phyloP scores from a whole-genome alignment of 2,329 filamentous ascomycete species.

The Aspergillus tamarii region DNA sequence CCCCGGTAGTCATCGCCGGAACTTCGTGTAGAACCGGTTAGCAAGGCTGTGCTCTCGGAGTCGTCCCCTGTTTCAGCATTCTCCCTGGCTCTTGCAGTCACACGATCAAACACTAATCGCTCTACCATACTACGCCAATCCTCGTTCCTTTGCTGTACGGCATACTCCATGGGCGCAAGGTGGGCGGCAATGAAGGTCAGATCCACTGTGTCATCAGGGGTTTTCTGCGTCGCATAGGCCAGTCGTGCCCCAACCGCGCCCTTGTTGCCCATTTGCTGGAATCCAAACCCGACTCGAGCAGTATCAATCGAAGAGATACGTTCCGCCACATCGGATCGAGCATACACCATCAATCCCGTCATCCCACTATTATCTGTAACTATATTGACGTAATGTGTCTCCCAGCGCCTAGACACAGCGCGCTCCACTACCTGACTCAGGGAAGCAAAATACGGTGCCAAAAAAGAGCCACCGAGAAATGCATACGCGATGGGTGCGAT shows the following conservation, averaged over 20 bases:
- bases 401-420: slow-evolving; percentile 58
- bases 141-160: slow-evolving; percentile 72
- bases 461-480: slow-evolving; percentile 81
- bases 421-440: slow-evolving; percentile 73
- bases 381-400: slow-evolving; percentile 68
- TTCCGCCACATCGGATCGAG: slow-evolving; percentile 60
- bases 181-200: slow-evolving; percentile 89
- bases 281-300: slow-evolving; percentile 82
- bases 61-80: slow-evolving; percentile 40
- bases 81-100: slow-evolving; percentile 16
- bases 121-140: slow-evolving; percentile 88
- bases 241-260: slow-evolving; percentile 82
- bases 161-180: slow-evolving; percentile 84
- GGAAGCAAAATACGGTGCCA: slow-evolving; percentile 74
- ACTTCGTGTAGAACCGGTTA: slow-evolving; percentile 36
- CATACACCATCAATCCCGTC: slow-evolving; percentile 87
- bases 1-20: slow-evolving; percentile 31
- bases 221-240: slow-evolving; percentile 53
- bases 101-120: slow-evolving; percentile 70
- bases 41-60: slow-evolving; percentile 36
- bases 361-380: slow-evolving; percentile 78
- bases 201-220: slow-evolving; percentile 56
- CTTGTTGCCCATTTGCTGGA: slow-evolving; percentile 92
- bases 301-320: slow-evolving; percentile 69
- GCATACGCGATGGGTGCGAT: slow-evolving; percentile 80